A percentile compares a stretch with the other conserved stretches of the same genome.
phyloP scores from a whole-genome alignment of 305 asterid genomes.

The Lippia alba region DNA sequence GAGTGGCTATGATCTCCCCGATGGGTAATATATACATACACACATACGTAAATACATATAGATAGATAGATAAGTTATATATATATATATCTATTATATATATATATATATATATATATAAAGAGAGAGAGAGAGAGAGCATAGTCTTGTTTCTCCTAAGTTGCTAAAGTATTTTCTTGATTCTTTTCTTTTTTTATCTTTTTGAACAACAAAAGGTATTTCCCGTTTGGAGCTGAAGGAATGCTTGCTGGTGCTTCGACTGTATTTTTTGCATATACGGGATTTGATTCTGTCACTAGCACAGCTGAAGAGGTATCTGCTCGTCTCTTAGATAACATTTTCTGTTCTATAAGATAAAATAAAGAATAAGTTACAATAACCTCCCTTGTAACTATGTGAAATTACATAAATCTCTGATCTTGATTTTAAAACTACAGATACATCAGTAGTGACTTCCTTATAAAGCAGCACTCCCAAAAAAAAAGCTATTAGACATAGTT shows the following conservation, averaged over 20 bases:
- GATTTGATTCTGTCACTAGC: conserved; percentile 74
- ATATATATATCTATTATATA: no score
- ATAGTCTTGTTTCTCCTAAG: conserved; percentile 15
- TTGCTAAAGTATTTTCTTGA: conserved; percentile 21
- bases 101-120: no score
- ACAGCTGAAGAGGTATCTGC: conserved; percentile 86
- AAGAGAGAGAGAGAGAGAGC: no score
- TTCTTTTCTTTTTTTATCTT: conserved; percentile 3
- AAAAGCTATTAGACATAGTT: no score
- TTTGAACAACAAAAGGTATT: conserved; percentile 46
- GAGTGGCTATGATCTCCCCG: conserved; percentile 76
- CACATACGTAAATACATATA: no score
- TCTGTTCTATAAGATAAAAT: conserved; percentile 9
- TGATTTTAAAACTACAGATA: no score
- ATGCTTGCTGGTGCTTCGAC: conserved; percentile 94
- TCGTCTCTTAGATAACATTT: background rate
- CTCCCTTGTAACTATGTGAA: no score
- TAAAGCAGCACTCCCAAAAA: no score
- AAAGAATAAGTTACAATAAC: background rate
- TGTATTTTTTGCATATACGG: conserved; percentile 69
- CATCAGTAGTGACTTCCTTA: no score
- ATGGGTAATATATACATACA: conserved; percentile 52
- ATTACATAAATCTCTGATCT: no score
- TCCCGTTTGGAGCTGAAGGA: conserved; percentile 83
- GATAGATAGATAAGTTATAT: no score